Conservation (phyloP, 495 filamentous ascomycete species). For the Copromyces sp. region DNA sequence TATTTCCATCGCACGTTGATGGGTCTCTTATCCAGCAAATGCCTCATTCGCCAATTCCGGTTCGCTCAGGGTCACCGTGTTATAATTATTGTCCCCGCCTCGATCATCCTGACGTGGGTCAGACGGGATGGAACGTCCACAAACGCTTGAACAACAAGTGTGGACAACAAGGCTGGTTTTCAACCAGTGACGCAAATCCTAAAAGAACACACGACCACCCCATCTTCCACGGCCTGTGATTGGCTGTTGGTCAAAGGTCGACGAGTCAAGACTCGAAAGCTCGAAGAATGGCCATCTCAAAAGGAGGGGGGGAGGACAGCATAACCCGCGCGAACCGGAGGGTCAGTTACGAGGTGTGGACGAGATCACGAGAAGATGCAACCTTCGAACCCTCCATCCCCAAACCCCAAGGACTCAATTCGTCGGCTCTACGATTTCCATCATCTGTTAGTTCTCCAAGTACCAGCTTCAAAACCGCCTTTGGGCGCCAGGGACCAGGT, state of each 20-base stretch:
- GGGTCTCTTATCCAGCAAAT: background rate
- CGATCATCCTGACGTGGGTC: conserved; percentile 3
- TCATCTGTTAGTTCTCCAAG: background rate
- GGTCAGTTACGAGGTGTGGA: background rate
- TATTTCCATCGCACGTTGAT: background rate
- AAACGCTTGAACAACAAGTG: background rate
- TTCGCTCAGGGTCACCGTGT: background rate
- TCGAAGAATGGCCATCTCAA: background rate
- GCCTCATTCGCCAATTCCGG: background rate
- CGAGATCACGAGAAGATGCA: background rate
- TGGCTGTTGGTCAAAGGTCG: background rate
- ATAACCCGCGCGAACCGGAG: background rate
- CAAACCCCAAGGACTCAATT: background rate
- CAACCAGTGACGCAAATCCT: conserved; percentile 8
- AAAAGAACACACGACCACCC: background rate
- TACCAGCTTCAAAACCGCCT: background rate
- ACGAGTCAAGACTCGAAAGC: background rate
- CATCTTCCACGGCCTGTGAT: background rate
- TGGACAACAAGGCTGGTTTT: conserved; percentile 3
- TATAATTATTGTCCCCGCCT: background rate
- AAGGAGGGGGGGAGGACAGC: background rate
- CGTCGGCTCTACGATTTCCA: background rate
- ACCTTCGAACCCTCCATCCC: background rate
- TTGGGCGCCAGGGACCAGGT: conserved; percentile 4
- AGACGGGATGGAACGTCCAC: background rate